Conservation (phyloP, 768 basidiomycete species). For the Rhizopogon vesiculosus region DNA sequence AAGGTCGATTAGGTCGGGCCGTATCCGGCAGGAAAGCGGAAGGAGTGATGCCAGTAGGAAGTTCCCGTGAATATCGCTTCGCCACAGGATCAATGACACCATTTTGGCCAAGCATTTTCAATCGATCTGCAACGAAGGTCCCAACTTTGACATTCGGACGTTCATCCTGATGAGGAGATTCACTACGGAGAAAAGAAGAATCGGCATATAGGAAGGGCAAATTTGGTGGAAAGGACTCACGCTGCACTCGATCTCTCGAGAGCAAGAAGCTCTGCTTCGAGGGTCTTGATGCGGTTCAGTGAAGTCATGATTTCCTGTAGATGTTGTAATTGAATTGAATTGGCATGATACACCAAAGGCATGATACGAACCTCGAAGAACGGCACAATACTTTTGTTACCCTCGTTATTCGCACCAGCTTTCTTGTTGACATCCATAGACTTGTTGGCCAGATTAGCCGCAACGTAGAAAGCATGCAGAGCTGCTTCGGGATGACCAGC, state of each 20-base stretch:
- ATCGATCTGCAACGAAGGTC: slow-evolving; percentile 77
- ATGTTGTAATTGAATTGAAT: slow-evolving; percentile 10
- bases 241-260: slow-evolving; percentile 35
- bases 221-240: slow-evolving; percentile 16
- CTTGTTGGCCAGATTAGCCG: slow-evolving; percentile 53
- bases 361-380: slow-evolving; percentile 55
- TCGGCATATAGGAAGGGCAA: slow-evolving; percentile 7
- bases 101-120: slow-evolving; percentile 67
- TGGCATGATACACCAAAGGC: slow-evolving; percentile 2
- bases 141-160: slow-evolving; percentile 40
- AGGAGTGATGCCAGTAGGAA: slow-evolving; percentile 32
- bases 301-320: slow-evolving; percentile 37
- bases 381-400: slow-evolving; percentile 39
- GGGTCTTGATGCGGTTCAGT: slow-evolving; percentile 33
- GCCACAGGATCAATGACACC: slow-evolving; percentile 58
- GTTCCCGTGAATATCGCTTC: slow-evolving; percentile 57
- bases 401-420: slow-evolving; percentile 31
- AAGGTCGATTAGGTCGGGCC: slow-evolving; percentile 33
- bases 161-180: slow-evolving; percentile 15
- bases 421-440: slow-evolving; percentile 43
- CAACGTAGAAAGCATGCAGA: slow-evolving; percentile 54
- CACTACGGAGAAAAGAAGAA: slow-evolving; percentile 6
- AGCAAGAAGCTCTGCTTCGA: slow-evolving; percentile 43
- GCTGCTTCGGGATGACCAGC: slow-evolving; percentile 60
- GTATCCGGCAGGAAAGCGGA: slow-evolving; percentile 22